Conservation (phyloP, 73 alveolate species). For the Blepharisma stoltei region DNA sequence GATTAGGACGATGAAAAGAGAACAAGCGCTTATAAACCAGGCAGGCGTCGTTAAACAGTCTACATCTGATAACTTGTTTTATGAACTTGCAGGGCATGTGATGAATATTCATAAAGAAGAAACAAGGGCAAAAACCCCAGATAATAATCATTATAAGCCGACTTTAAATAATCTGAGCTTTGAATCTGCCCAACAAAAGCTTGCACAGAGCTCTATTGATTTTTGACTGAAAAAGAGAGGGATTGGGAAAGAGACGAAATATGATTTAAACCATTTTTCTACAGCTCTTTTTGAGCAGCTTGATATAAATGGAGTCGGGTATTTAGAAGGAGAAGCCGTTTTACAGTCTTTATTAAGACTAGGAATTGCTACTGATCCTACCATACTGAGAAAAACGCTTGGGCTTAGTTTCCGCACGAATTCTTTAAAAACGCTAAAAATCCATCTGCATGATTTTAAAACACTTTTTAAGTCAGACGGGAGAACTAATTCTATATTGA, state of each 20-base stretch:
- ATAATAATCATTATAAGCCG: not conserved
- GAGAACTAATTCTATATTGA: not conserved
- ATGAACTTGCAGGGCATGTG: not conserved
- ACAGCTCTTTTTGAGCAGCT: not conserved
- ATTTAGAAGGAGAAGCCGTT: not conserved
- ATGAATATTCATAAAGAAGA: not conserved
- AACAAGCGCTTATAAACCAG: not conserved
- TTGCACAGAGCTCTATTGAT: not conserved
- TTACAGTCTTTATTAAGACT: not conserved
- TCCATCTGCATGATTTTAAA: not conserved
- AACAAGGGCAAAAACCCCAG: not conserved
- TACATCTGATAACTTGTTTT: not conserved
- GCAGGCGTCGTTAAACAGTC: not conserved
- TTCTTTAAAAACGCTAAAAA: slow-evolving; percentile 1
- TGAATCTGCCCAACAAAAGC: not conserved
- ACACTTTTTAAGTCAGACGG: not conserved
- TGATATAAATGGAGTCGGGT: not conserved
- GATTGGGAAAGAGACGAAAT: not conserved
- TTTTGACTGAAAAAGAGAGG: not conserved
- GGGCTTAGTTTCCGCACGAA: not conserved
- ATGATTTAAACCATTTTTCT: not conserved
- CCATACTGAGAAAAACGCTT: not conserved
- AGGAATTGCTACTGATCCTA: slow-evolving; percentile 12
- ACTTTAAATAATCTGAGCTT: not conserved
- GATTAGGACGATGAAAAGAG: slow-evolving; percentile 11